Percentiles rank a stretch among this genome's conserved stretches.
These are phyloP conservation scores for Eimeria falciformis DNA, from an alignment of 169 alveolate species.

Conservation along the genomic window DNA sequence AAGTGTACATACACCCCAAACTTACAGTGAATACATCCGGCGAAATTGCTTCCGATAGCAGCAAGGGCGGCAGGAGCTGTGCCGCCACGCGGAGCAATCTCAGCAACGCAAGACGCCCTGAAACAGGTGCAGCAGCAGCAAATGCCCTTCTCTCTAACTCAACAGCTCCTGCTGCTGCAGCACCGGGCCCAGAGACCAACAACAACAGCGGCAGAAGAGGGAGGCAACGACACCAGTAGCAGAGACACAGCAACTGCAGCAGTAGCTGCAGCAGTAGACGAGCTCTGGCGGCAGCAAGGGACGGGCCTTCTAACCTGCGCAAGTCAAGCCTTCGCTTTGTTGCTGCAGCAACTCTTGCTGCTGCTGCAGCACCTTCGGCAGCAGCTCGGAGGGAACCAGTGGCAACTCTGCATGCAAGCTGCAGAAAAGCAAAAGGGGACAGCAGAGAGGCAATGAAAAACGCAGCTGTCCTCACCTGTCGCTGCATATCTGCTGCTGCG, in stretches of 20 bases:
- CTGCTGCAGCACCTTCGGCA: slow-evolving; percentile 52
- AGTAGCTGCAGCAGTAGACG: background rate
- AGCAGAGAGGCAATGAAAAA: background rate
- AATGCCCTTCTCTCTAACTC: background rate
- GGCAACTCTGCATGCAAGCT: slow-evolving; percentile 36
- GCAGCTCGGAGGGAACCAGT: slow-evolving; percentile 52
- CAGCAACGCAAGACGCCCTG: background rate
- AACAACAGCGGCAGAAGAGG: slow-evolving; percentile 7
- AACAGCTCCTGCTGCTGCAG: slow-evolving; percentile 15
- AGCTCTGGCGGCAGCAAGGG: background rate
- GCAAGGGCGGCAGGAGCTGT: slow-evolving; percentile 59
- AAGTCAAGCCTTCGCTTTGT: background rate
- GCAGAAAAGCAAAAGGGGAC: background rate
- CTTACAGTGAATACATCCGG: background rate
- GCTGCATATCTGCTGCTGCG: slow-evolving; percentile 41
- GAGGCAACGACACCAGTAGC: background rate
- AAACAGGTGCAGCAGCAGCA: background rate
- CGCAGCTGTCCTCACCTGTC: too few species aligned
- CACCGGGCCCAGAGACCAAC: background rate
- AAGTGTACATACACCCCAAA: slow-evolving; percentile 19
- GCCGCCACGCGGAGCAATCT: slow-evolving; percentile 13
- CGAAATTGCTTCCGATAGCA: slow-evolving; percentile 29
- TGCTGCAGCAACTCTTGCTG: slow-evolving; percentile 41
- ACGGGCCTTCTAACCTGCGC: background rate
- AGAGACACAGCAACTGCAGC: background rate